Evolutionary conservation across 768 basidiomycete genomes (phyloP).

Genomic region (Leccinum disarticulatum): DNA sequence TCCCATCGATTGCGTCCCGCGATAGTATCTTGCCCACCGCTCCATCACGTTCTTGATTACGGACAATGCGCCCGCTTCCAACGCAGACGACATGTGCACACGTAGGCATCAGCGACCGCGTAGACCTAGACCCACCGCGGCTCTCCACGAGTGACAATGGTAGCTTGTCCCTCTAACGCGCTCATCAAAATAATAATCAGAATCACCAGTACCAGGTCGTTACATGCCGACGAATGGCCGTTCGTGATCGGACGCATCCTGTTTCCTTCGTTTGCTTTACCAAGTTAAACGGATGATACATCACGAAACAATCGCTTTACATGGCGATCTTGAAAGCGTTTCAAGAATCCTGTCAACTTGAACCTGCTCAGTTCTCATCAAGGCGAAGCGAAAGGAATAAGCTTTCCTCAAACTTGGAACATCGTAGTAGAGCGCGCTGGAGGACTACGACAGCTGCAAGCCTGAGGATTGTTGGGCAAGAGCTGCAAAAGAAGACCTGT

Average conservation of each 20-base stretch:
- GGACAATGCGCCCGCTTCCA: too few relatives aligned
- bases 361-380: conserved; percentile 53
- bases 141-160: too few relatives aligned
- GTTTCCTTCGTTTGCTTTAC: background rate
- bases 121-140: too few relatives aligned
- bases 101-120: too few relatives aligned
- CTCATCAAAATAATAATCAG: background rate
- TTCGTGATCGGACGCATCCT: background rate
- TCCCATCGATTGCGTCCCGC: too few relatives aligned
- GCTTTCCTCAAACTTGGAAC: conserved; percentile 56
- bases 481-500: conserved; percentile 71
- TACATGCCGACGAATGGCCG: background rate
- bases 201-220: background rate
- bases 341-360: conserved; percentile 13
- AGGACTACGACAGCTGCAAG: conserved; percentile 65
- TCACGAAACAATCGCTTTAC: background rate
- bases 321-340: conserved; percentile 18
- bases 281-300: background rate
- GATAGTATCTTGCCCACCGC: too few relatives aligned
- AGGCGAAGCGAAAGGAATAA: conserved; percentile 56
- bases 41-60: too few relatives aligned
- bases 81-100: too few relatives aligned
- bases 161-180: background rate
- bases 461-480: conserved; percentile 74
- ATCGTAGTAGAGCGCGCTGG: conserved; percentile 69